Base-by-base conservation (phyloP, 1,284 basidiomycete species). In the Coniferiporia weirii region DNA sequence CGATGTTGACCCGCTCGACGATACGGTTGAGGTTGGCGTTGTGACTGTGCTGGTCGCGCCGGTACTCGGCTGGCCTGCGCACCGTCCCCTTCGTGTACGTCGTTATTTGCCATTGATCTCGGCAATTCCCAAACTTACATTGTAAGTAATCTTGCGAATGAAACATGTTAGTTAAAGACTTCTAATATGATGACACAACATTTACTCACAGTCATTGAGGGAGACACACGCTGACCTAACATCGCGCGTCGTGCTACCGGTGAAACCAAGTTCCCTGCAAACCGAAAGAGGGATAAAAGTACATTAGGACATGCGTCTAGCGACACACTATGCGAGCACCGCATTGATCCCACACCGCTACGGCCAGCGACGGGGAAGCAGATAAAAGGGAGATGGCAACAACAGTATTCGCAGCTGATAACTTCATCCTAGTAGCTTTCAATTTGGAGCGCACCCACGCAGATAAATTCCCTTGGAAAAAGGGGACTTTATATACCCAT, bases 301-400 rank as follows among this genome's bases (percentile, higher is more conserved):
- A 46, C 4, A 4, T 19, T 20, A 46, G 19, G 8, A 46, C 19
- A 46, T 19, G n/a, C 43, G 8, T n/a, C 17, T 46, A n/a, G 19
- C n/a, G n/a, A 2, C 54, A 8, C 32, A 7, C 27, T 1, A n/a
- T 3, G 66, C 69, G 43, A 52, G 70, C 70, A 52, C 69, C 70
- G 46, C 70, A 71, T 57, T 71, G 70, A 20, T 68, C 69, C 68
- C 68, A 71, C 50, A 70, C 67, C 3, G 67, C 59, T 13, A 68
- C 66, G 6, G 67, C 67, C 40, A 71, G 58, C 7, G 64, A 67
- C 10, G 69, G 65, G 1, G 65, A 52, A 48, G 66, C 69, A 49
- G 68, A 64, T 13, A 64, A 64, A 35, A 72, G 63, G 40, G 69
- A 65, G 32, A 70, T n/a, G n/a, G n/a, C 57, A 35, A 65, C 68